Base-by-base conservation (phyloP, 2,329 filamentous ascomycete species). In the Nothopassalora personata region DNA sequence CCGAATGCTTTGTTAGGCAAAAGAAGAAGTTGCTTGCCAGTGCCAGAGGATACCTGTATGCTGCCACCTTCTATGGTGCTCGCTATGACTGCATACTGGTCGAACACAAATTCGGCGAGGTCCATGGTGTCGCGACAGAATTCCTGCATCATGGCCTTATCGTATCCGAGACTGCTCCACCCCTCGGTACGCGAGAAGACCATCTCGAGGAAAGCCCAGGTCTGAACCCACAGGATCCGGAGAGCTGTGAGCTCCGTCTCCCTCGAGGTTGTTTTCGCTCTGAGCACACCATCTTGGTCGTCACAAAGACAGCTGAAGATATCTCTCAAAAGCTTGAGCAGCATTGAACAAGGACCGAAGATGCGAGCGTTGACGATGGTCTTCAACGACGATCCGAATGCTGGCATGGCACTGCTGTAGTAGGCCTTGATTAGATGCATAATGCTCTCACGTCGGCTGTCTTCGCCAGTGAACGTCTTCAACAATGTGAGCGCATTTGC, bases 101-200 rank as follows among this genome's bases (percentile, higher is more conserved):
- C 86, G 70, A 97, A 89, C 1, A 96, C 81, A 36, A 84, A 82
- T 69, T 96, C 90, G 0, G 93, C 92, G 70, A 96, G 89, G 68
- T 97, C 91, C 84, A 99, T 99, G 13, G 90, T 89, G 70, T 96
- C 91, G 65, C 94, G 87, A 71, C 92, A 97, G 69, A 97, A 97
- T 58, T 96, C 87, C 68, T 91, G 87, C 90, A 99, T 92, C 56
- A 84, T 80, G 19, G 80, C 75, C 71, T 91, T 94, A 53, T 93
- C 87, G 59, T 90, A 85, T 4, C 82, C 82, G 13, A 84, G 78
- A 49, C 76, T 75, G 64, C 90, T 91, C 94, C 94, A 99, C 10
- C 79, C 77, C 70, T 96, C 91, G 3, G 92, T 95, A 60, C 87
- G 86, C 46, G 85, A 80, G 69, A 97, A 97, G 15, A 93, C 89